Evolutionary conservation across 345 rosid species (phyloP), one percentile per base, ranked within the genome.

Genomic region (Euclidium syriacum): DNA sequence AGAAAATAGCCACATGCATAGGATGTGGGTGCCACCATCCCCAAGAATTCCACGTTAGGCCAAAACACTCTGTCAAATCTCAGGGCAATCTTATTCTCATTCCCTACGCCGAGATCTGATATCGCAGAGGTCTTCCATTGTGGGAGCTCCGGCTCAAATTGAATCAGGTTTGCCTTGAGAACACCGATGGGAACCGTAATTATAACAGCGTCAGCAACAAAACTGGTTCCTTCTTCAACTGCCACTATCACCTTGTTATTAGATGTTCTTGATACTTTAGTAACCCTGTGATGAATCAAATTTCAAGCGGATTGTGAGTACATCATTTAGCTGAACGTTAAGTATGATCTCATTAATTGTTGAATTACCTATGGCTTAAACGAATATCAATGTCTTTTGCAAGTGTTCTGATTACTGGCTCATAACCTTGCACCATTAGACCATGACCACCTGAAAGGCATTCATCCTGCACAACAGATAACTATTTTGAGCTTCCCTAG

Each of bases 381-480:
- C 83, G 81, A 29, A 85, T 63, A 51, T 85, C 91, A 39, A 90
- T 73, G 78, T 82, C 90, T 75, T 82, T 80, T 49, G 95, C 86
- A 42, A 90, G 89, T 48, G 90, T 80, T 78, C 78, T 83, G 74
- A 90, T 87, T 47, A 90, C 75, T 35, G 97, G 91, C 62, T 79
- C 83, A 65, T 90, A 90, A 43, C 97, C 97, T 57, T 86, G 85
- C 55, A 90, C 88, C 97, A 90, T 90, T 55, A 90, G 85, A 53
- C 97, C 97, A 73, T 86, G 97, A 27, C 97, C 97, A 66, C 97
- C 97, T 33, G 90, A 77, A 71, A 86, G 97, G 22, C 88, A 91
- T 65, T 81, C 79, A 70, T 89, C 96, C 96, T 89, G 78, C 43
- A 75, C 38, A 74, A 55, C 58, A 71, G 33, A 19, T 3, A 62